Percentiles rank a stretch among this genome's conserved stretches.
These are phyloP conservation scores for Trypanosoma cruzi DNA, from an alignment of 208 protist species.

Conservation along the genomic window DNA sequence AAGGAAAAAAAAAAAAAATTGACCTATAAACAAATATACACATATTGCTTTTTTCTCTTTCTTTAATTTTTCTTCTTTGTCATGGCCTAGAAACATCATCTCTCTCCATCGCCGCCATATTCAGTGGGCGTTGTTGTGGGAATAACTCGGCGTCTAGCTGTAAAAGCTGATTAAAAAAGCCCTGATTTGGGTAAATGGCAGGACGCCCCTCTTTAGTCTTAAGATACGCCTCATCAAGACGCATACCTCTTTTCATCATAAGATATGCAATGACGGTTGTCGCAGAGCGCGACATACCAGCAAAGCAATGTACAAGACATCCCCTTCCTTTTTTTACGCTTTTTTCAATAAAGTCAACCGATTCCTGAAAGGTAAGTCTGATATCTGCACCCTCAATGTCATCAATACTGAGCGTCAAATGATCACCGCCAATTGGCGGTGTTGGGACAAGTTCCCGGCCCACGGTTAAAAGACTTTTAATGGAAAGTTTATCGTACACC, in stretches of 20 bases:
- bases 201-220: constrained; percentile 71
- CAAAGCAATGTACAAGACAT: constrained; percentile 92
- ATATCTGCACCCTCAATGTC: constrained; percentile 89
- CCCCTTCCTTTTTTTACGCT: constrained; percentile 49
- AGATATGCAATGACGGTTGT: constrained; percentile 90
- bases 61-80: background rate
- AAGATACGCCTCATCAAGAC: constrained; percentile 84
- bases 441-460: constrained; percentile 72
- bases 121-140: constrained; percentile 52
- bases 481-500: constrained; percentile 85
- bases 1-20: constrained; percentile 6
- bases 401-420: constrained; percentile 78
- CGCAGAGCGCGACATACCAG: constrained; percentile 88
- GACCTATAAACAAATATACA: background rate
- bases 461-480: constrained; percentile 81
- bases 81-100: constrained; percentile 18
- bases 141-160: constrained; percentile 67
- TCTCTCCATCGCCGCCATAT: constrained; percentile 55
- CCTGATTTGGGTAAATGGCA: constrained; percentile 82
- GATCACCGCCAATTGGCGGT: constrained; percentile 64
- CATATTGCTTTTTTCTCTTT: constrained; percentile 3
- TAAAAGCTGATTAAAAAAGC: constrained; percentile 83
- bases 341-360: constrained; percentile 79
- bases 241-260: constrained; percentile 85
- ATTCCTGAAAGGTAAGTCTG: constrained; percentile 69